These are phyloP conservation scores for Macrophomina tecta DNA, from an alignment of 2,329 filamentous ascomycete species.

Conservation along the genomic window DNA sequence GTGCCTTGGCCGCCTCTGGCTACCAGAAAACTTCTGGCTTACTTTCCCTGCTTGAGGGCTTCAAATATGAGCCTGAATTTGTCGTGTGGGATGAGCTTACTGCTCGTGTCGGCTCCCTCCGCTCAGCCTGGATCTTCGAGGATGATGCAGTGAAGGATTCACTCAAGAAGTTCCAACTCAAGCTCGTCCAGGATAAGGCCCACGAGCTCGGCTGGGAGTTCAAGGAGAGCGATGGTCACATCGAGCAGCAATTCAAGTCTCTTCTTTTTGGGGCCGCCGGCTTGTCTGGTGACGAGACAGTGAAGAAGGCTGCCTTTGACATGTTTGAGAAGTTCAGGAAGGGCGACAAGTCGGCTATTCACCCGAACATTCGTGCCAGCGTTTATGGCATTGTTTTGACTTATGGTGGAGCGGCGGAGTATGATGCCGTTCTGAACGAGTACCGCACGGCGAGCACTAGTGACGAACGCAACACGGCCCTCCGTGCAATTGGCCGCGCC, in stretches of 20 bases:
- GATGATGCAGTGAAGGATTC: slow-evolving; percentile 74
- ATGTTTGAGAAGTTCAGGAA: slow-evolving; percentile 87
- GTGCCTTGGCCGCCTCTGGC: slow-evolving; percentile 84
- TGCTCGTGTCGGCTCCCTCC: slow-evolving; percentile 76
- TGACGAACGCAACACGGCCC: slow-evolving; percentile 90
- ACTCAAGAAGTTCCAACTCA: slow-evolving; percentile 81
- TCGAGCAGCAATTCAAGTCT: slow-evolving; percentile 92
- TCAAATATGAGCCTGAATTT: slow-evolving; percentile 81
- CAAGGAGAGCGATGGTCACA: slow-evolving; percentile 81
- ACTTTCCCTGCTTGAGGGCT: slow-evolving; percentile 82
- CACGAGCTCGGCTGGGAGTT: slow-evolving; percentile 91
- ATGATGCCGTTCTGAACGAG: slow-evolving; percentile 76
- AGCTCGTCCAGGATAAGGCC: slow-evolving; percentile 77
- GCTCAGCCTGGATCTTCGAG: slow-evolving; percentile 88
- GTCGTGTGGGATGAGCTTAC: slow-evolving; percentile 96
- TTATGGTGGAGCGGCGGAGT: slow-evolving; percentile 86
- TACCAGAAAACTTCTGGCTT: slow-evolving; percentile 94
- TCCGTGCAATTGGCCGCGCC: slow-evolving; percentile 81
- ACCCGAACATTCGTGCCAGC: slow-evolving; percentile 87
- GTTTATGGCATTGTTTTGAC: slow-evolving; percentile 86
- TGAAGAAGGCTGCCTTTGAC: slow-evolving; percentile 81
- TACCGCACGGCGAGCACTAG: slow-evolving; percentile 77
- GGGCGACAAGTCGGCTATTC: slow-evolving; percentile 81
- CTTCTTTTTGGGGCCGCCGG: slow-evolving; percentile 88
- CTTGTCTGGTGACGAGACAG: slow-evolving; percentile 75